A percentile compares a stretch with the other conserved stretches of the same genome.
Conservation (phyloP, 2,329 filamentous ascomycete genomes). For the Pestalotiopsis sp. region DNA sequence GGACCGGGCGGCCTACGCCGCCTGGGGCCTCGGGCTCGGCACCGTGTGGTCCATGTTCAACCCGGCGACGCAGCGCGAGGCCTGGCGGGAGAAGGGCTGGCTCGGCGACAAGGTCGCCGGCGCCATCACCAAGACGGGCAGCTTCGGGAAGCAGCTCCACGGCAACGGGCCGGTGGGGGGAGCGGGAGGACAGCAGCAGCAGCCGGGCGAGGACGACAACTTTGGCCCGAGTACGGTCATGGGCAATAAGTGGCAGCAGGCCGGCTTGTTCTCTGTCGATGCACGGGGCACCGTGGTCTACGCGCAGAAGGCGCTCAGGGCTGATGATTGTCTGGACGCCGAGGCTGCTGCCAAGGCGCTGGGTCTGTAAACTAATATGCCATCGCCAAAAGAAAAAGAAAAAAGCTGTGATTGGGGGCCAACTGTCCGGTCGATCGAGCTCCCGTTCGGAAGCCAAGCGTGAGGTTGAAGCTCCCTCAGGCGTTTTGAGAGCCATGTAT, state of each 20-base stretch:
- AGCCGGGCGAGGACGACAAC: slow-evolving; percentile 36
- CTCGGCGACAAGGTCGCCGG: slow-evolving; percentile 52
- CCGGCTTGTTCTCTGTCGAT: slow-evolving; percentile 54
- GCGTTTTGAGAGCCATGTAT: background rate
- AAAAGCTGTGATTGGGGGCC: too few relatives aligned
- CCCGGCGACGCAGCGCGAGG: slow-evolving; percentile 53
- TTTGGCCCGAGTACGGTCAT: slow-evolving; percentile 46
- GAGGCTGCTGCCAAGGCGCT: slow-evolving; percentile 46
- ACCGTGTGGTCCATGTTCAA: slow-evolving; percentile 56
- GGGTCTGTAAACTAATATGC: slow-evolving; percentile 30
- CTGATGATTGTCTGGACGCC: slow-evolving; percentile 56
- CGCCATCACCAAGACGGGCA: slow-evolving; percentile 41
- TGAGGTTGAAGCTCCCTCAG: background rate
- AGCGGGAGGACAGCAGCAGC: slow-evolving; percentile 44
- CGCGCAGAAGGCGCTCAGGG: slow-evolving; percentile 49
- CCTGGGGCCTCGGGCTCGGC: slow-evolving; percentile 59
- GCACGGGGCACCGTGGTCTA: slow-evolving; percentile 51
- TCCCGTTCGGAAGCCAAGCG: background rate
- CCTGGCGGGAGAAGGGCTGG: slow-evolving; percentile 59
- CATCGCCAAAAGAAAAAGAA: background rate
- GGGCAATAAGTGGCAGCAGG: slow-evolving; percentile 61
- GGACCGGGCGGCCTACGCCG: slow-evolving; percentile 57
- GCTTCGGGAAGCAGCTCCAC: slow-evolving; percentile 3
- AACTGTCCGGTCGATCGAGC: background rate
- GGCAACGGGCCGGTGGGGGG: slow-evolving; percentile 14